A percentile compares a stretch with the other conserved stretches of the same genome.
Conservation (phyloP, 768 basidiomycete genomes). For the Russula lepida region DNA sequence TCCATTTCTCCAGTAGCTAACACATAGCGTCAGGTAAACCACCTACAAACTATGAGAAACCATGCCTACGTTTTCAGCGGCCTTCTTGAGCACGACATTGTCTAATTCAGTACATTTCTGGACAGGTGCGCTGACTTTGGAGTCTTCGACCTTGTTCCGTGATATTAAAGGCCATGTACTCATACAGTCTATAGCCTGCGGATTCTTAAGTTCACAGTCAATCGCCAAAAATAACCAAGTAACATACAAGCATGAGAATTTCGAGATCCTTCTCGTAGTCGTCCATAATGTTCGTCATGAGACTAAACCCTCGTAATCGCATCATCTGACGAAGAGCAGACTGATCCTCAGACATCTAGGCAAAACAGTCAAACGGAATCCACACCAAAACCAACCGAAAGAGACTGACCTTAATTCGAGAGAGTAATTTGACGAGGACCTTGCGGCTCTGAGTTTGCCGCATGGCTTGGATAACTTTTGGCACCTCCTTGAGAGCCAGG, state of each 20-base stretch:
- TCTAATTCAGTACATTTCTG: slow-evolving; percentile 44
- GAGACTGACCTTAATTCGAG: slow-evolving; percentile 65
- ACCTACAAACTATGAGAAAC: background rate
- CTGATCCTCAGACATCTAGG: slow-evolving; percentile 77
- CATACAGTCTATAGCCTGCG: slow-evolving; percentile 59
- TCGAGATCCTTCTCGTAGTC: slow-evolving; percentile 68
- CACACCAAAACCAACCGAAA: background rate
- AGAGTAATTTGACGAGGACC: slow-evolving; percentile 74
- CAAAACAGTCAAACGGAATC: background rate
- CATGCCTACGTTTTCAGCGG: slow-evolving; percentile 53
- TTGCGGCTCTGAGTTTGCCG: slow-evolving; percentile 80
- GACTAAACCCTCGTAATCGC: slow-evolving; percentile 85
- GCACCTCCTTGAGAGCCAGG: slow-evolving; percentile 69
- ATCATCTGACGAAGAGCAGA: slow-evolving; percentile 74
- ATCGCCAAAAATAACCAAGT: background rate
- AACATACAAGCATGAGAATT: slow-evolving; percentile 57
- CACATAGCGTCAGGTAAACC: background rate
- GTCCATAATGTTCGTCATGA: slow-evolving; percentile 83
- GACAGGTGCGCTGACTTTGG: slow-evolving; percentile 53
- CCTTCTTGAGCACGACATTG: slow-evolving; percentile 44
- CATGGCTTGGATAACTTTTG: slow-evolving; percentile 86
- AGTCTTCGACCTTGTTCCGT: slow-evolving; percentile 88
- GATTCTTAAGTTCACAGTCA: background rate
- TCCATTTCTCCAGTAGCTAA: slow-evolving; percentile 78
- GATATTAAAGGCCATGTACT: slow-evolving; percentile 71